Percentiles rank a stretch among this genome's conserved stretches.
Conservation (phyloP, 2,329 filamentous ascomycete genomes). For the Didymella glomerata region DNA sequence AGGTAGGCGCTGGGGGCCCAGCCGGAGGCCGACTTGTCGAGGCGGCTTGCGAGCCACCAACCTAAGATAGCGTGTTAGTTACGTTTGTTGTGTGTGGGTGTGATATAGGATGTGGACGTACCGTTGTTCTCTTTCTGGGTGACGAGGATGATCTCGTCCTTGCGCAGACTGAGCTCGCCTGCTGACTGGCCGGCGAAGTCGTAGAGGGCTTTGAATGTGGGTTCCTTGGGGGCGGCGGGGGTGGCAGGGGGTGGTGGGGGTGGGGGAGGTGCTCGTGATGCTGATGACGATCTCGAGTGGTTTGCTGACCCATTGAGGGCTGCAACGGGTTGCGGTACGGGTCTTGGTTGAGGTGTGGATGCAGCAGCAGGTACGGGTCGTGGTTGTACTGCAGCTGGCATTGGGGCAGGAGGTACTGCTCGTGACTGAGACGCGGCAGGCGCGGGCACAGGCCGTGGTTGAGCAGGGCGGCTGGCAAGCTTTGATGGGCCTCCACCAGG, state of each 20-base stretch:
- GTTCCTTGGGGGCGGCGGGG: conserved; percentile 68
- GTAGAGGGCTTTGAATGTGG: conserved; percentile 89
- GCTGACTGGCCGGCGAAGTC: conserved; percentile 86
- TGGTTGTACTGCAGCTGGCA: conserved; percentile 55
- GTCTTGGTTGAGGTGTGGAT: conserved; percentile 50
- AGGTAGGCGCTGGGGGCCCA: conserved; percentile 97
- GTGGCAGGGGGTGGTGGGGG: conserved; percentile 73
- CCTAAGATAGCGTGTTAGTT: conserved; percentile 62
- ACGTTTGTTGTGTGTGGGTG: conserved; percentile 10
- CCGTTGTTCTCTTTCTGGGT: conserved; percentile 96
- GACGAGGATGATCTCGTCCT: conserved; percentile 85
- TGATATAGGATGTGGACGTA: conserved; percentile 58
- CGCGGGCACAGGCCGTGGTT: conserved; percentile 46
- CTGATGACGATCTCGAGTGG: conserved; percentile 53
- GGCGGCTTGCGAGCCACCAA: conserved; percentile 92
- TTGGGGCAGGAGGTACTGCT: conserved; percentile 60
- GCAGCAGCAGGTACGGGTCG: conserved; percentile 43
- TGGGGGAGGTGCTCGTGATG: conserved; percentile 60
- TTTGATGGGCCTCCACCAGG: conserved; percentile 82
- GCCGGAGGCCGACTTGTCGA: conserved; percentile 73
- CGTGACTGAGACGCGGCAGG: conserved; percentile 52
- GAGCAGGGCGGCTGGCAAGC: conserved; percentile 62
- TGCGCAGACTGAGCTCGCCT: conserved; percentile 82
- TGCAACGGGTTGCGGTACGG: conserved; percentile 65
- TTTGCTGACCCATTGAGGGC: conserved; percentile 58